Base-by-base conservation (phyloP, 2,329 filamentous ascomycete species). In the Aspergillus calidoustus region DNA sequence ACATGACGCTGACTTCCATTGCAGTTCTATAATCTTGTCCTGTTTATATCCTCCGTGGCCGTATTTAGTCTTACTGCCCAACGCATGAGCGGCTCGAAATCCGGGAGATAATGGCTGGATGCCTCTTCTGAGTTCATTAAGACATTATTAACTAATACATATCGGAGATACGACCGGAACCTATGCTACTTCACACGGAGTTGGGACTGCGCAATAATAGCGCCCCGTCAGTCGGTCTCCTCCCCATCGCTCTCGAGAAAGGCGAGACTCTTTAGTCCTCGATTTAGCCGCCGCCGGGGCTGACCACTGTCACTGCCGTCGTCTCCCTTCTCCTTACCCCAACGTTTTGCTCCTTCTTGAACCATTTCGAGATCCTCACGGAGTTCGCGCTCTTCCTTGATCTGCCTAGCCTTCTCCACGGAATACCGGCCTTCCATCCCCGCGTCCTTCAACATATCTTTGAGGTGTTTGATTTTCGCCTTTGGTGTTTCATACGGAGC, bases 11-110 rank as follows among this genome's bases (percentile, higher is more conserved):
- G 38, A 72, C 41, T 22, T 9, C 7, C n/a, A 8, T 17, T 41
- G 23, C 53, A 77, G 95, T 99, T 99, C 77, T 99, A 99, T 80
- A 98, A 99, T 72, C 87, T 96, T 0, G 93, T 97, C 1, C 83
- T 98, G 2, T 99, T 98, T 81, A 94, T 99, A 84, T 95, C 93
- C 25, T 97, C 95, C 0, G 91, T 99, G 25, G 93, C 94, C 7
- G 88, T 97, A 63, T 97, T 98, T 81, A 96, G 94, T 75, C 81
- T 99, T 63, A 89, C 95, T 64, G 95, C 94, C 30, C 95, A 99
- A 74, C 90, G 90, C 68, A 91, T 97, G 85, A 84, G 83, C 64
- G 78, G 77, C 28, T 72, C 71, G 54, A 79, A 77, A 62, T 61
- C 72, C 22, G 68, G 71, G 46, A 77, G 73, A 72, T 78, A 67